phyloP scores from a whole-genome alignment of 2,329 filamentous ascomycete genomes.

The Calonectria fujianensis region DNA sequence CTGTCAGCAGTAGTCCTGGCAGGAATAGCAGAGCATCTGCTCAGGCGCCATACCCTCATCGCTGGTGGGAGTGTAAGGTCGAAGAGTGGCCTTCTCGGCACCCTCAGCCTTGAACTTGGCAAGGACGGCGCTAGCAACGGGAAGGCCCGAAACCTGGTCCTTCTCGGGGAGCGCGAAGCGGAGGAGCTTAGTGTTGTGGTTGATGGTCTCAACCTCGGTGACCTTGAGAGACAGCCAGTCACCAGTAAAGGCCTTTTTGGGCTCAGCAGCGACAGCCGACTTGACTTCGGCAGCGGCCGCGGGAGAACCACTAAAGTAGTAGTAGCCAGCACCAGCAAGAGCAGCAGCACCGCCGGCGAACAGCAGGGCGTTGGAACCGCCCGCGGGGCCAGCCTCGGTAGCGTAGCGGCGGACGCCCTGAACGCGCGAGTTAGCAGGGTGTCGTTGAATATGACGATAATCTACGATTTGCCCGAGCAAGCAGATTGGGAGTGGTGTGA shows the following conservation, averaged over 20 bases:
- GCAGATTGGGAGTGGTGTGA: constrained; percentile 14
- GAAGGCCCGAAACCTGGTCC: constrained; percentile 88
- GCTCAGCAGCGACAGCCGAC: constrained; percentile 71
- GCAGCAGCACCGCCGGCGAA: constrained; percentile 77
- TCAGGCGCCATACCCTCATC: constrained; percentile 80
- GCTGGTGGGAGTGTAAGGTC: constrained; percentile 94
- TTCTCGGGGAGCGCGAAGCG: constrained; percentile 90
- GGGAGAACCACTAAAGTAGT: constrained; percentile 72
- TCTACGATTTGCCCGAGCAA: background rate
- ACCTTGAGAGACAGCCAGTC: constrained; percentile 90
- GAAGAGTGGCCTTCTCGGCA: constrained; percentile 88
- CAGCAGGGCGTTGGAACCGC: constrained; percentile 75
- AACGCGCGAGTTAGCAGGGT: constrained; percentile 57
- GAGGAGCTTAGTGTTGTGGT: constrained; percentile 96
- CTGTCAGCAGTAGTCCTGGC: constrained; percentile 39
- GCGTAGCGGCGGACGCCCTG: constrained; percentile 79
- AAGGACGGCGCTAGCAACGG: constrained; percentile 89
- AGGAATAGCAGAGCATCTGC: background rate
- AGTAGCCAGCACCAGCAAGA: constrained; percentile 75
- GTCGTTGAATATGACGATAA: background rate
- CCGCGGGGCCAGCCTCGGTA: constrained; percentile 73
- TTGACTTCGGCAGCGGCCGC: constrained; percentile 73
- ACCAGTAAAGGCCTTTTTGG: constrained; percentile 78
- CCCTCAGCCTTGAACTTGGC: constrained; percentile 93
- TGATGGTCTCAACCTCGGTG: constrained; percentile 85